Conservation (phyloP, 129 eudicot species). For the sunflower (Helianthus annuus) region HanXRQr2.0-SUNRISE NC_035442.2:179547789-179548288, state of each 20-base stretch:
- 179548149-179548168: slow-evolving; percentile 10
- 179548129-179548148: slow-evolving; percentile 21
- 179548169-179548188: slow-evolving; percentile 7
- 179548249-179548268: too few relatives aligned
- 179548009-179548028: slow-evolving; percentile 61
- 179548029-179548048: slow-evolving; percentile 83
- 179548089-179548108: slow-evolving; percentile 91
- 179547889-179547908: too few relatives aligned
- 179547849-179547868: too few relatives aligned
- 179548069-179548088: slow-evolving; percentile 98
- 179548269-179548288: too few relatives aligned
- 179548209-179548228: slow-evolving; percentile 74
- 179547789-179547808: too few relatives aligned
- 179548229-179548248: slow-evolving; percentile 94
- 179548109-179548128: slow-evolving; percentile 92
- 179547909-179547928: too few relatives aligned
- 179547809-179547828: too few relatives aligned
- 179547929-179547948: too few relatives aligned
- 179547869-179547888: too few relatives aligned
- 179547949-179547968: too few relatives aligned
- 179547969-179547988: neutral
- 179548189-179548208: slow-evolving; percentile 7
- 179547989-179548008: neutral
- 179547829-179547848: too few relatives aligned
- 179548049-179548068: slow-evolving; percentile 84